Base-by-base conservation (phyloP, 1,284 basidiomycete species). In the Cutaneotrichosporon dermatis region DNA sequence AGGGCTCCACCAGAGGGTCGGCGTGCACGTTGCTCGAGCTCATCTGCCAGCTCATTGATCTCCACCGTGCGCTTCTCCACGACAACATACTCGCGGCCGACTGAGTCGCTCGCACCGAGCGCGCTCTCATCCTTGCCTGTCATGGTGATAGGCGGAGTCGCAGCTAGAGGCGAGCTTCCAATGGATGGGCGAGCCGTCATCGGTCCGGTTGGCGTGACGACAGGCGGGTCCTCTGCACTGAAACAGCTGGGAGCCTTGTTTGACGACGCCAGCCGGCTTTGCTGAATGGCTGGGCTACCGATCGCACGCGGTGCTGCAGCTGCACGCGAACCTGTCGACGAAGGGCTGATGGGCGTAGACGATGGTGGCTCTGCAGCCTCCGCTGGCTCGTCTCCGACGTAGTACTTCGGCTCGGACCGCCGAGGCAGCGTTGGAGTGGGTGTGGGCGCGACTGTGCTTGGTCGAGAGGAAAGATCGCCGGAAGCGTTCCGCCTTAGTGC, bases 61-160 rank as follows among this genome's bases (percentile, higher is more conserved):
- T 84, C 82, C 10, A 83, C 82, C 2, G 80, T 81, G 37, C 80
- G 73, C 72, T 83, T 84, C 71, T 84, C 82, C 11, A 84, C 80
- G 40, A 84, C 79, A 4, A 83, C 82, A 65, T 83, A 84, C 54
- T 83, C 82, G 16, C 67, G 66, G 0, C 69, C 71, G 1, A 72
- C 65, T 10, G 71, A 73, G 55, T 74, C 73, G 35, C 70, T 71
- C 1, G 64, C 64, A 2, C 71, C 74, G 1, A 76, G 58, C 6
- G 71, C 69, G 35, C 62, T 71, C 16, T 67, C 70, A 51, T 71
- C 69, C 51, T 71, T 72, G 25, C 70, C 69, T 4, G 69, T 74
- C 66, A 71, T 67, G 3, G 74, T 77, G 50, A 77, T 70, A 0
- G 74, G 73, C 1, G 74, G 75, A 0, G 74, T 72, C 6, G 74